phyloP scores from a whole-genome alignment of 306 rosid genomes.

The Quercus alba region DNA sequence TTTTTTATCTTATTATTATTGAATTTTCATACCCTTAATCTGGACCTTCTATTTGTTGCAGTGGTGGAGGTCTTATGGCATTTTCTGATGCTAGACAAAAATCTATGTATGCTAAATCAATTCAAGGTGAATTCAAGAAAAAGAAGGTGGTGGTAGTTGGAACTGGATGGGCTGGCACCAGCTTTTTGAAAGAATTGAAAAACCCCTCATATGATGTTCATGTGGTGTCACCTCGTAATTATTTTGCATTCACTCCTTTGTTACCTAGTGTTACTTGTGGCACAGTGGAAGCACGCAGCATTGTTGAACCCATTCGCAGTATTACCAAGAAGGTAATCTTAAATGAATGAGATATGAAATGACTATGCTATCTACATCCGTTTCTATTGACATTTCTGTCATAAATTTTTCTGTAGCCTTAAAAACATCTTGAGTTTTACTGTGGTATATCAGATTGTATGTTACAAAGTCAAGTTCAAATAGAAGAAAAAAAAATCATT shows the following conservation, averaged over 20 bases:
- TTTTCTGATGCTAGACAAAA: conserved; percentile 50
- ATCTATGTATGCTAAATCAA: conserved; percentile 15
- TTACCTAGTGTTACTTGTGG: conserved; percentile 95
- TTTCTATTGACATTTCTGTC: neutral
- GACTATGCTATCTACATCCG: neutral
- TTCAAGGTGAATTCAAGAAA: conserved; percentile 34
- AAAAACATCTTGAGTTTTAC: too few relatives aligned
- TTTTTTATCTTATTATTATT: neutral
- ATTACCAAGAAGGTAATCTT: conserved; percentile 60
- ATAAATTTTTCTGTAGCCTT: too few relatives aligned
- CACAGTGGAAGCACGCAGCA: conserved; percentile 90
- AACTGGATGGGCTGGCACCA: conserved; percentile 95
- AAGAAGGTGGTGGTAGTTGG: conserved; percentile 92
- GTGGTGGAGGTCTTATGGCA: conserved; percentile 78
- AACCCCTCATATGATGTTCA: conserved; percentile 71
- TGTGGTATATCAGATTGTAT: too few relatives aligned
- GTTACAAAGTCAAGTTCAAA: too few relatives aligned
- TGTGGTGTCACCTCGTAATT: conserved; percentile 88
- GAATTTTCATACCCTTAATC: neutral
- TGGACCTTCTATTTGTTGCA: conserved; percentile 27
- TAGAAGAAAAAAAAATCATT: too few relatives aligned
- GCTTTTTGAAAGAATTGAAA: conserved; percentile 70
- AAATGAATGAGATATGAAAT: neutral
- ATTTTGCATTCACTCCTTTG: conserved; percentile 88
- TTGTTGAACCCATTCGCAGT: conserved; percentile 87